These are phyloP conservation scores for Lycium ferocissimum DNA, from an alignment of 257 asterid species.

Conservation along the genomic window DNA sequence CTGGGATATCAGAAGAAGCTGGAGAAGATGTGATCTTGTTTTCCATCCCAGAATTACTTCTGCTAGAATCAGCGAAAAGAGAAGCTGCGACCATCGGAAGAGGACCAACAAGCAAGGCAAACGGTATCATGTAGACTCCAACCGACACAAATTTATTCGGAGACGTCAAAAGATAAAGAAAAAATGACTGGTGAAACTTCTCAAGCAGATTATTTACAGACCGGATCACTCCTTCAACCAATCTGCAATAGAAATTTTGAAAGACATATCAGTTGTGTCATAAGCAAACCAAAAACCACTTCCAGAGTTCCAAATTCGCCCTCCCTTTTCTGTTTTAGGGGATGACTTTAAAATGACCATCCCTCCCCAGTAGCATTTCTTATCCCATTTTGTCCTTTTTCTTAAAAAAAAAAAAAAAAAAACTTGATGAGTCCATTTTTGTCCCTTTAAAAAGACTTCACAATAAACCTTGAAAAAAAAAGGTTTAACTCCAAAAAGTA, in stretches of 20 bases:
- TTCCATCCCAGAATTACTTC: conserved; percentile 26
- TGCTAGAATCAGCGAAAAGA: conserved; percentile 63
- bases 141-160: conserved; percentile 85
- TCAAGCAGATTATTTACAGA: conserved; percentile 95
- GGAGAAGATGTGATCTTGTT: conserved; percentile 41
- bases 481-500: conserved; percentile 22
- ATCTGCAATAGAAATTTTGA: conserved; percentile 52
- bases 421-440: background rate
- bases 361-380: background rate
- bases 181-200: conserved; percentile 96
- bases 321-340: conserved; percentile 2
- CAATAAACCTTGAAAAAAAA: background rate
- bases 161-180: conserved; percentile 83
- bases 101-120: conserved; percentile 83
- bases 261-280: background rate
- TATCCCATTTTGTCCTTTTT: background rate
- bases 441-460: background rate
- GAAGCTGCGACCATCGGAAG: conserved; percentile 93
- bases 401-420: too few species aligned
- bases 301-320: background rate
- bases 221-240: conserved; percentile 85
- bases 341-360: conserved; percentile 12
- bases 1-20: conserved; percentile 40
- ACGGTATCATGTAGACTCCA: conserved; percentile 94
- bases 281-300: background rate